Conservation (phyloP, 139 green algal species). For the Microglena sp. region DNA sequence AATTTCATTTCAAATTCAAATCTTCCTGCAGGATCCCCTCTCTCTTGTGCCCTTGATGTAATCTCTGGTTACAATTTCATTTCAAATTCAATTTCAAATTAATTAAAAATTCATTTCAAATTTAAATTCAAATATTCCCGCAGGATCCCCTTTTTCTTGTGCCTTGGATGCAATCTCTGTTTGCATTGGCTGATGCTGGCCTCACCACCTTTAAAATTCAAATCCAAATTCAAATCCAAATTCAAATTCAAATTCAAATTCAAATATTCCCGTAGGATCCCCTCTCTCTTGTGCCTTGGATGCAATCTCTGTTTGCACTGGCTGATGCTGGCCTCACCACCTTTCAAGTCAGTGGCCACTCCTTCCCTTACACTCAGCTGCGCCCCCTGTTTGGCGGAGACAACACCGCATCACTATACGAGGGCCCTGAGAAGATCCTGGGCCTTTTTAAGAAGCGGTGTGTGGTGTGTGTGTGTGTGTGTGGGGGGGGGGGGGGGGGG, state of each 20-base stretch:
- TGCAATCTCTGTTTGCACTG: conserved; percentile 39
- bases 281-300: conserved; percentile 37
- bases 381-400: conserved; percentile 20
- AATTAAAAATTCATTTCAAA: background rate
- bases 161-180: background rate
- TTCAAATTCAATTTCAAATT: background rate
- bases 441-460: conserved; percentile 43
- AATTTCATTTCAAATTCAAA: too few relatives aligned
- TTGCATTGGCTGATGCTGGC: background rate
- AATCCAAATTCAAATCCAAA: background rate
- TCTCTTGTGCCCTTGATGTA: too few relatives aligned
- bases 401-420: conserved; percentile 22
- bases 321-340: conserved; percentile 40
- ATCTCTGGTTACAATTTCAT: background rate
- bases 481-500: too few relatives aligned
- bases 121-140: background rate
- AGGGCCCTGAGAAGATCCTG: conserved; percentile 33
- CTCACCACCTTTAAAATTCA: background rate
- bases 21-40: too few relatives aligned
- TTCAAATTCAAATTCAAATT: too few relatives aligned
- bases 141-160: background rate
- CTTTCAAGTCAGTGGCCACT: conserved; percentile 28
- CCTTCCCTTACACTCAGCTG: conserved; percentile 30
- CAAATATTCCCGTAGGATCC: conserved; percentile 23
- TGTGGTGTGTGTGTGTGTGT: too few relatives aligned